Evolutionary conservation across 176 grass and related monocot species (phyloP).

Genomic region (Hyparrhenia diplandra): DNA sequence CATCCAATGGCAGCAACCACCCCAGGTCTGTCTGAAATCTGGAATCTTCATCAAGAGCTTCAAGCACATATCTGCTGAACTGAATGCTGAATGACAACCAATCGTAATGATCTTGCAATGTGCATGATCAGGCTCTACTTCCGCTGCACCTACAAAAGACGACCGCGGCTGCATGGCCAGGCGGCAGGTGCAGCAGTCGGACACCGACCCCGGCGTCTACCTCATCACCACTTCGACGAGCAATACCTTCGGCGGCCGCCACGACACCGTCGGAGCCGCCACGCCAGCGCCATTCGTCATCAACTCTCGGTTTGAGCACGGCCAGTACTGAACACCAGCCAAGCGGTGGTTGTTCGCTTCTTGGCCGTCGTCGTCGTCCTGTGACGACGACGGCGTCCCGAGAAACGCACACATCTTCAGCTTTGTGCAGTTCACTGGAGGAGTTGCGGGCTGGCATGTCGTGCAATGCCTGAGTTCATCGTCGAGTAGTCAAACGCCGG

Average conservation of each 20-base stretch:
- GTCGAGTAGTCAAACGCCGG: neutral
- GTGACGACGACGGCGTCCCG: neutral
- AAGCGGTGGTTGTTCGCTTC: neutral
- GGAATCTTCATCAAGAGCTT: no score
- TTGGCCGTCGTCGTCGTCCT: neutral
- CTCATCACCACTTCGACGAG: slow-evolving; percentile 29
- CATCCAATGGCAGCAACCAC: slow-evolving; percentile 25
- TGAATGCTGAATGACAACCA: no score
- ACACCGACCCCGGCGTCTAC: slow-evolving; percentile 21
- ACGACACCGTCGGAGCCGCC: neutral
- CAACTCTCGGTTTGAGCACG: neutral
- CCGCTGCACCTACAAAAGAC: slow-evolving; percentile 42
- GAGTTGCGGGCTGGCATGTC: neutral
- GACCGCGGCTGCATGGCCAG: slow-evolving; percentile 37
- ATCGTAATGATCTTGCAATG: neutral
- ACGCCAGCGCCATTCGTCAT: slow-evolving; percentile 3
- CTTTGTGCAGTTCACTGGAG: neutral
- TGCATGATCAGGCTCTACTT: slow-evolving; percentile 45
- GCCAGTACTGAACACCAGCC: neutral
- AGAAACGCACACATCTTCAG: neutral
- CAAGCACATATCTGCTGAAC: no score
- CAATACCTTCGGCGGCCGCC: slow-evolving; percentile 35
- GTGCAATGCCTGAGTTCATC: neutral
- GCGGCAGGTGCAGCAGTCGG: slow-evolving; percentile 40
- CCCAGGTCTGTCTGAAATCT: slow-evolving; percentile 34